phyloP scores from a whole-genome alignment of 148 eudicot species.

The Amaranthus palmeri region DNA sequence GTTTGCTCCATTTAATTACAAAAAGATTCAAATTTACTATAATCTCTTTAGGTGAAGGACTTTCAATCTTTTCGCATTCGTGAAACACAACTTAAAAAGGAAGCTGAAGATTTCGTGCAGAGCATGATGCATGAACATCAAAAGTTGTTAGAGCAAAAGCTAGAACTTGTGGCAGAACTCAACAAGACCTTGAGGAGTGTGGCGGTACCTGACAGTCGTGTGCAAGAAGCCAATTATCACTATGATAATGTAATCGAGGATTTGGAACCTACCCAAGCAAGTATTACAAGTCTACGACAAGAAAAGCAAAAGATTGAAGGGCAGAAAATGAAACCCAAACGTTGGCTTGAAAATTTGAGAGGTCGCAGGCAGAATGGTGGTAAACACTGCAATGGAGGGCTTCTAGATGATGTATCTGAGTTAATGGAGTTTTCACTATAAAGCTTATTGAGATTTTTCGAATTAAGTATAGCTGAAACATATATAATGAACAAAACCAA shows the following conservation, averaged over 20 bases:
- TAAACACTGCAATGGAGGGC: slow-evolving; percentile 27
- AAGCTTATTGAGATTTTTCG: too few relatives aligned
- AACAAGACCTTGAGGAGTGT: slow-evolving; percentile 65
- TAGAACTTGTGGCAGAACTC: slow-evolving; percentile 40
- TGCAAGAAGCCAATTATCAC: slow-evolving; percentile 54
- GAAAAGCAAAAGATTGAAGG: slow-evolving; percentile 57
- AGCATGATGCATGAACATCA: slow-evolving; percentile 50
- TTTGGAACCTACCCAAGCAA: slow-evolving; percentile 49
- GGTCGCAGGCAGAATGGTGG: slow-evolving; percentile 36
- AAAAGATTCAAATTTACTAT: slow-evolving; percentile 1
- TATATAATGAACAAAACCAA: too few relatives aligned
- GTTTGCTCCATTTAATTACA: not conserved
- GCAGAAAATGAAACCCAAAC: slow-evolving; percentile 57
- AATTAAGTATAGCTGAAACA: too few relatives aligned
- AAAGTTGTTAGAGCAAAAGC: slow-evolving; percentile 45
- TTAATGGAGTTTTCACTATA: slow-evolving; percentile 51
- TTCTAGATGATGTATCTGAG: slow-evolving; percentile 35
- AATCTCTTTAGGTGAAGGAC: slow-evolving; percentile 45
- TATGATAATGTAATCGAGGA: slow-evolving; percentile 60
- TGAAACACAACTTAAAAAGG: slow-evolving; percentile 48
- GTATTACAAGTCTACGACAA: slow-evolving; percentile 39
- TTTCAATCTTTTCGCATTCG: slow-evolving; percentile 37
- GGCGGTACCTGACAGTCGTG: slow-evolving; percentile 57
- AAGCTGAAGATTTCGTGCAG: slow-evolving; percentile 53
- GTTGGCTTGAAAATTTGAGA: slow-evolving; percentile 78